Base-by-base conservation (phyloP, 2,329 filamentous ascomycete genomes). In the Trichoderma citrinoviride region DNA sequence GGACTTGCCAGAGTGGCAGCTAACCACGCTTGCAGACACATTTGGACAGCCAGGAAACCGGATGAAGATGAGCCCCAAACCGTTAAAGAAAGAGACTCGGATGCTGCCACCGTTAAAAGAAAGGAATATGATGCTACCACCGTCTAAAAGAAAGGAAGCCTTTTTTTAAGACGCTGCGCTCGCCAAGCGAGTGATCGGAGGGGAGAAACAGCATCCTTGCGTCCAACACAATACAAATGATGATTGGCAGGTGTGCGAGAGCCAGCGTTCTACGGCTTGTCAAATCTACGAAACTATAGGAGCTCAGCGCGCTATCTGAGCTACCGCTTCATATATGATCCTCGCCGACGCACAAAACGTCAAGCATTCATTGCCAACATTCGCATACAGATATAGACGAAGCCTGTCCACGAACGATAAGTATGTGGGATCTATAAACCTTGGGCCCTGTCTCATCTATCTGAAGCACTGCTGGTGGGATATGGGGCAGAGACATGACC, bases 11-110 rank as follows among this genome's bases (percentile, higher is more conserved):
- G 15, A 44, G 37, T 44, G 33, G 47, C 46, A 21, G n/a, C 68
- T 71, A 61, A 70, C 27, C 27, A 37, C 54, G 10, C 12, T 21
- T 57, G 15, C 43, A 73, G 70, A 29, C 69, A 70, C 43, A 66
- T 70, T 25, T 72, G 70, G 70, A 68, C 67, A 25, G 70, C 69
- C 7, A 69, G 70, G 64, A 65, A 43, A 62, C 70, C 70, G 10
- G 25, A 27, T 10, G 49, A 27, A 52, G 33, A 37, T 14, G 33
- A n/a, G 49, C 1, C 19, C n/a, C 21, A 7, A 41, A 12, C 40
- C 47, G 6, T 57, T 54, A 15, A 61, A 55, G 10, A 50, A 56
- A 61, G 53, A 23, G 21, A 2, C 19, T 15, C 23, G 4, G 21
- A 7, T 43, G 23, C 53, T 21, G 37, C 37, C 17, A 15, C 17